A percentile compares a stretch with the other conserved stretches of the same genome.
Conservation (phyloP, 371 early-diverging fungal genomes). For the Syncephalastrum contaminatum region DNA sequence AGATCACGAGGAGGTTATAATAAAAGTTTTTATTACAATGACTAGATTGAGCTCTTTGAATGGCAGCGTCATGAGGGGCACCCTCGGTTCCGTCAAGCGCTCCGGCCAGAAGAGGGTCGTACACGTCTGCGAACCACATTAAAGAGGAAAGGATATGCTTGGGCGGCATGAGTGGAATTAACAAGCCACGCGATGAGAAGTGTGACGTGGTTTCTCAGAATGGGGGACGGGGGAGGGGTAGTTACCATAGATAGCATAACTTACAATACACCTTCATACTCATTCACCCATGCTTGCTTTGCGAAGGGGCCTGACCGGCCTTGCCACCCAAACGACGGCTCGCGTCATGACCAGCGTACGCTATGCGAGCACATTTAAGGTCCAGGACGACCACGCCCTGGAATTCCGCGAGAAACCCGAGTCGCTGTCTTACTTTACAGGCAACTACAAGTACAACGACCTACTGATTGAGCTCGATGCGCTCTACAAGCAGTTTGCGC, state of each 20-base stretch:
- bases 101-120: slow-evolving; percentile 55
- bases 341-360: too few species aligned
- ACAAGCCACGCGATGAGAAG: too few species aligned
- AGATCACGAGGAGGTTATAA: not conserved
- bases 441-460: slow-evolving; percentile 80
- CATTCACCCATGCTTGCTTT: too few species aligned
- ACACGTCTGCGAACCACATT: slow-evolving; percentile 57
- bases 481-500: slow-evolving; percentile 51
- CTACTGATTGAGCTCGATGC: slow-evolving; percentile 71
- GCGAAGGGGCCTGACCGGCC: too few species aligned
- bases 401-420: slow-evolving; percentile 57
- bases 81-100: slow-evolving; percentile 57
- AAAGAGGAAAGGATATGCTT: not conserved
- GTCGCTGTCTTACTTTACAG: slow-evolving; percentile 87
- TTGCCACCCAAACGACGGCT: too few species aligned
- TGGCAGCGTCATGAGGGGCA: slow-evolving; percentile 52
- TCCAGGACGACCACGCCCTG: slow-evolving; percentile 25
- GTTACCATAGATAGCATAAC: too few species aligned
- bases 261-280: too few species aligned
- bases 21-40: slow-evolving; percentile 27
- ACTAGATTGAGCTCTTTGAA: slow-evolving; percentile 40
- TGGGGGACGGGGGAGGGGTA: too few species aligned
- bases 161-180: too few species aligned
- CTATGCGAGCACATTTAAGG: too few species aligned
- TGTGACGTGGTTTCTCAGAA: too few species aligned